Conservation (phyloP, 768 basidiomycete species). For the Podaxis mareebaensis region DNA sequence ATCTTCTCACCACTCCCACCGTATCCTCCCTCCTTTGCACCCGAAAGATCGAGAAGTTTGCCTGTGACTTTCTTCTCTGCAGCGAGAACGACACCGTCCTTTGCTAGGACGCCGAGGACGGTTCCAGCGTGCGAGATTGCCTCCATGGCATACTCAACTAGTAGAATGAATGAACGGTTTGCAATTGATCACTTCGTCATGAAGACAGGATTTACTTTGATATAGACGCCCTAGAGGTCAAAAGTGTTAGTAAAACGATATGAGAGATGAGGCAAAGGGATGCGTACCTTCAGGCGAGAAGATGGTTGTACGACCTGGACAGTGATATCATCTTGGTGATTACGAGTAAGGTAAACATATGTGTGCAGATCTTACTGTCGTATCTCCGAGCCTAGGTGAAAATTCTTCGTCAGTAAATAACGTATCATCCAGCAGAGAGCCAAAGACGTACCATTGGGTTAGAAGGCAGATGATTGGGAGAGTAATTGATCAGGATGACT, state of each 20-base stretch:
- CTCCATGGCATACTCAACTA: constrained; percentile 99
- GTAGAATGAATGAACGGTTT: background rate
- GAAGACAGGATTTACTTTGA: constrained; percentile 61
- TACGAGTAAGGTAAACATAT: constrained; percentile 13
- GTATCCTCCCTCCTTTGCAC: constrained; percentile 83
- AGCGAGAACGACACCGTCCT: constrained; percentile 88
- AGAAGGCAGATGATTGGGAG: constrained; percentile 16
- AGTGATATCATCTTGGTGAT: constrained; percentile 23
- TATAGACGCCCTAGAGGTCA: constrained; percentile 80
- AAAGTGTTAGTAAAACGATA: constrained; percentile 15
- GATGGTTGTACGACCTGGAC: constrained; percentile 89
- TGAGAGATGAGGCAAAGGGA: constrained; percentile 5
- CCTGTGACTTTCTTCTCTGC: constrained; percentile 99
- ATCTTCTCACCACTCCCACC: constrained; percentile 99
- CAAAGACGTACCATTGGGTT: constrained; percentile 49
- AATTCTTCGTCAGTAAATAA: background rate
- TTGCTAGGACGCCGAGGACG: constrained; percentile 89
- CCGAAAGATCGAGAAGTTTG: constrained; percentile 91
- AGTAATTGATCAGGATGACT: constrained; percentile 24
- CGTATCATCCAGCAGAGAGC: background rate
- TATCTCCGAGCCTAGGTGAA: constrained; percentile 83
- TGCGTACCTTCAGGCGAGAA: constrained; percentile 93
- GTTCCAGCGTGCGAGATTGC: constrained; percentile 96
- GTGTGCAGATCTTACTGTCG: constrained; percentile 67
- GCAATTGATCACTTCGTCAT: background rate